Conservation (phyloP, 495 filamentous ascomycete genomes). For the Parathielavia appendiculata region DNA sequence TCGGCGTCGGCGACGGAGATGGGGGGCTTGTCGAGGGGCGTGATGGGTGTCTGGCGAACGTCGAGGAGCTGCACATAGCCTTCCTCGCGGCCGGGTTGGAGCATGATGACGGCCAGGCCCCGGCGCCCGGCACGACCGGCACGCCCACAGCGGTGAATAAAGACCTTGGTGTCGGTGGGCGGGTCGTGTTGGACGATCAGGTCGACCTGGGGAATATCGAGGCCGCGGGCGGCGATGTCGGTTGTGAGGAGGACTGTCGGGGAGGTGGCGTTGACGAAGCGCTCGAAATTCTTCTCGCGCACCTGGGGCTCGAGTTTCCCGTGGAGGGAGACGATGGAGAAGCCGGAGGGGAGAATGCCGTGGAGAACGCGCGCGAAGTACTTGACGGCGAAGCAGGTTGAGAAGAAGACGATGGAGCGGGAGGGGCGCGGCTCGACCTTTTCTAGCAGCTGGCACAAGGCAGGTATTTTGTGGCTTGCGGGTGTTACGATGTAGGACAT, state of each 20-base stretch:
- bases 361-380: constrained; percentile 79
- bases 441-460: constrained; percentile 64
- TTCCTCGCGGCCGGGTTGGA: constrained; percentile 77
- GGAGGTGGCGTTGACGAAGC: constrained; percentile 55
- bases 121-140: constrained; percentile 83
- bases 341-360: constrained; percentile 54
- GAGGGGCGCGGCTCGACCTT: constrained; percentile 65
- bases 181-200: constrained; percentile 90
- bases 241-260: constrained; percentile 74
- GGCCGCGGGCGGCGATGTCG: constrained; percentile 64
- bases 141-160: constrained; percentile 90
- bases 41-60: constrained; percentile 82
- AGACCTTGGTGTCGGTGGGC: constrained; percentile 87
- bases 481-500: constrained; percentile 79
- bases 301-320: constrained; percentile 83
- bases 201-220: constrained; percentile 94
- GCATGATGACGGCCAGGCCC: constrained; percentile 77
- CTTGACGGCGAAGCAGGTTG: constrained; percentile 92
- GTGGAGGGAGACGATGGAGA: constrained; percentile 73
- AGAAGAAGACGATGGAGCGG: constrained; percentile 89
- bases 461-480: constrained; percentile 69
- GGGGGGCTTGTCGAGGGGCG: constrained; percentile 48
- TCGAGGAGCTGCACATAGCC: constrained; percentile 86
- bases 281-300: constrained; percentile 35
- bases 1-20: constrained; percentile 52